These are phyloP conservation scores for Potentilla sterilis DNA, from an alignment of 306 rosid genomes.

Conservation along the genomic window DNA sequence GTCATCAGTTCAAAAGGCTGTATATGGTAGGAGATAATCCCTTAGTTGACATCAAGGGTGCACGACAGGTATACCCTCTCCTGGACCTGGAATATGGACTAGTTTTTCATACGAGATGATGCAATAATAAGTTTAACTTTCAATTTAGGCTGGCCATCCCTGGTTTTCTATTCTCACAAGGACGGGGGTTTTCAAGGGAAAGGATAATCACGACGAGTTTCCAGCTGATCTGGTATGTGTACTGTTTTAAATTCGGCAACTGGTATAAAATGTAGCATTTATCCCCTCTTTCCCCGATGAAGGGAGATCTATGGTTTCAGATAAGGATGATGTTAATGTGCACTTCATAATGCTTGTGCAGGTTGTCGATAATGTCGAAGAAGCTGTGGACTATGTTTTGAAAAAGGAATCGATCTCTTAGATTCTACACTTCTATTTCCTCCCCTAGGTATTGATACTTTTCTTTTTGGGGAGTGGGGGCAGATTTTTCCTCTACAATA, in stretches of 20 bases:
- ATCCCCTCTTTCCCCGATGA: neutral
- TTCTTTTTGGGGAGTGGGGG: neutral
- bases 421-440: neutral
- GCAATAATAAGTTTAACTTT: slow-evolving; percentile 11
- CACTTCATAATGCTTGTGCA: slow-evolving; percentile 30
- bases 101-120: slow-evolving; percentile 10
- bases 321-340: neutral
- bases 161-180: slow-evolving; percentile 97
- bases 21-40: slow-evolving; percentile 98
- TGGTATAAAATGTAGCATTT: neutral
- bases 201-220: slow-evolving; percentile 54
- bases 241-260: neutral
- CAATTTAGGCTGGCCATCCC: slow-evolving; percentile 76
- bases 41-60: slow-evolving; percentile 79
- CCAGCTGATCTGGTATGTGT: slow-evolving; percentile 29
- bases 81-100: neutral
- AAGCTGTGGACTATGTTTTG: slow-evolving; percentile 61
- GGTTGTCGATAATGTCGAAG: slow-evolving; percentile 73
- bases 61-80: slow-evolving; percentile 55
- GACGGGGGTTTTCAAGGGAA: slow-evolving; percentile 89
- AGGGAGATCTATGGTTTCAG: neutral
- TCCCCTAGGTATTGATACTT: too few species aligned
- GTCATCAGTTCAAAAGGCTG: slow-evolving; percentile 48
- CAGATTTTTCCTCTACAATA: neutral
- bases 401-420: slow-evolving; percentile 38